Evolutionary conservation across 2,329 filamentous ascomycete genomes (phyloP).

Genomic region (Fusarium ramigenum): DNA sequence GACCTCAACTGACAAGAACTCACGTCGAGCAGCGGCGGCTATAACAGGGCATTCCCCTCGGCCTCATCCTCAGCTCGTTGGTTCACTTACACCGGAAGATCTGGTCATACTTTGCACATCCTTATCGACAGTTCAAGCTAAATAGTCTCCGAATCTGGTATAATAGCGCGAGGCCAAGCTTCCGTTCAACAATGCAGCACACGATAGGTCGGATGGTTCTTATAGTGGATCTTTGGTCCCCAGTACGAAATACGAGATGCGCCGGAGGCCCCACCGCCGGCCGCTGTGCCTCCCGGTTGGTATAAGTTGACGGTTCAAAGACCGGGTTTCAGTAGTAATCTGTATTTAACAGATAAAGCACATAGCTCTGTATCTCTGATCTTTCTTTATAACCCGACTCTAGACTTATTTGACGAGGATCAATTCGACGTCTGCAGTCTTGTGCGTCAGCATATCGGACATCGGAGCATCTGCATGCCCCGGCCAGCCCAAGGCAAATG

Average conservation of each 20-base stretch:
- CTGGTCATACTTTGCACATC: neutral
- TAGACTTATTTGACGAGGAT: too few species aligned
- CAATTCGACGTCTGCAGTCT: too few species aligned
- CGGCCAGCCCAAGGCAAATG: neutral
- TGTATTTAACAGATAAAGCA: neutral
- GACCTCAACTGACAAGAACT: neutral
- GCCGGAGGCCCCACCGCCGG: slow-evolving; percentile 14
- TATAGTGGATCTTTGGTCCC: neutral
- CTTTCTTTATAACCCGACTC: neutral
- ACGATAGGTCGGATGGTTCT: slow-evolving; percentile 7
- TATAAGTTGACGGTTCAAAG: neutral
- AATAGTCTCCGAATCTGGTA: slow-evolving; percentile 12
- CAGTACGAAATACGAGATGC: slow-evolving; percentile 39
- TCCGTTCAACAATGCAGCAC: neutral
- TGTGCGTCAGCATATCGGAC: slow-evolving; percentile 25
- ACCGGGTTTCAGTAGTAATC: neutral
- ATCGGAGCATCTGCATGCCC: slow-evolving; percentile 17
- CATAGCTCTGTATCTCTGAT: rapidly evolving
- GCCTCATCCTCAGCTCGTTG: neutral
- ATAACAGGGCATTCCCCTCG: too few species aligned
- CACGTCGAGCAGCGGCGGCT: too few species aligned
- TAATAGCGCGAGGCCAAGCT: slow-evolving; percentile 29
- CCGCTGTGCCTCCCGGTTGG: slow-evolving; percentile 10
- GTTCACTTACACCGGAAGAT: neutral
- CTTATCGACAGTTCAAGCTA: neutral